Percentiles rank a stretch among this genome's conserved stretches.
Conservation (phyloP, 129 eudicot genomes). For the Apium graveolens region DNA sequence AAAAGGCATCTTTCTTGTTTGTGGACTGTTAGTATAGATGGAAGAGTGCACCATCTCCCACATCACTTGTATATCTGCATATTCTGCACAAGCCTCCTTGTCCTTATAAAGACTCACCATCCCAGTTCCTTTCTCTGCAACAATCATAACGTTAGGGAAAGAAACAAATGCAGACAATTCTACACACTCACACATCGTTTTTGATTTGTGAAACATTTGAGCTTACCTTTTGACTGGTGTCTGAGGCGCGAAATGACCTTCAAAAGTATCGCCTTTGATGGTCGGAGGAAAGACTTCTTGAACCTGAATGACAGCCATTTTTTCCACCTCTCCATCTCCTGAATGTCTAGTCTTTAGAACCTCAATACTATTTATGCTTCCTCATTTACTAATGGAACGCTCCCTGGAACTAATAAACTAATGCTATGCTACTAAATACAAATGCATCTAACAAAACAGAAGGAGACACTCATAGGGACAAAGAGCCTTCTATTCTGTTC, state of each 20-base stretch:
- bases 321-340: conserved; percentile 47
- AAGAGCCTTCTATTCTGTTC: conserved; percentile 26
- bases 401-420: conserved; percentile 12
- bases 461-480: conserved; percentile 50
- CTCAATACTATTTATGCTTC: conserved; percentile 20
- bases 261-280: conserved; percentile 37
- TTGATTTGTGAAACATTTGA: not conserved
- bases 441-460: conserved; percentile 31
- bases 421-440: conserved; percentile 28
- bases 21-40: conserved; percentile 14
- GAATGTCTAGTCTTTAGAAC: conserved; percentile 21
- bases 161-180: not conserved
- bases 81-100: conserved; percentile 71
- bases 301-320: conserved; percentile 31
- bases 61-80: conserved; percentile 73
- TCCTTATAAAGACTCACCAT: conserved; percentile 58
- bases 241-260: conserved; percentile 40
- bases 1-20: conserved; percentile 18
- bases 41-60: conserved; percentile 85
- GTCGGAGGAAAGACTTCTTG: conserved; percentile 34
- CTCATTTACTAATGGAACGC: conserved; percentile 10
- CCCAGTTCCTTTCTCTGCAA: conserved; percentile 40
- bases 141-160: not conserved
- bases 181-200: not conserved
- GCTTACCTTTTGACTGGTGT: conserved; percentile 49